These are phyloP conservation scores for Calonectria montana DNA, from an alignment of 2,329 filamentous ascomycete species.

Conservation along the genomic window DNA sequence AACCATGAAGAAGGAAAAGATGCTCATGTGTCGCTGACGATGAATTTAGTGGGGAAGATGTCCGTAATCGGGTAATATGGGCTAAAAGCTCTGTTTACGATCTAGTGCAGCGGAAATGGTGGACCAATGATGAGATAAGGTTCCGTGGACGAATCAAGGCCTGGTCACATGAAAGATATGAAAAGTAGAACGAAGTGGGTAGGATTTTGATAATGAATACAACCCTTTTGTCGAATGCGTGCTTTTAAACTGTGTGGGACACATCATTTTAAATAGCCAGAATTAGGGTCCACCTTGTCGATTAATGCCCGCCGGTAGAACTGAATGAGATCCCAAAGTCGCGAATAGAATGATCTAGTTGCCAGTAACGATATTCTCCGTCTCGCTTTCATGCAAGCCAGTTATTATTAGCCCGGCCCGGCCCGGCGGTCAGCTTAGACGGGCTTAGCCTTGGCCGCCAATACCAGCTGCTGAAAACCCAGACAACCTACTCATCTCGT, in stretches of 20 bases:
- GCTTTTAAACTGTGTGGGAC: neutral
- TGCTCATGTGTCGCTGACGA: neutral
- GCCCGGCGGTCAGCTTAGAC: neutral
- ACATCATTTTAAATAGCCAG: neutral
- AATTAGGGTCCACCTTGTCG: neutral
- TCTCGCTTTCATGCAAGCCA: neutral
- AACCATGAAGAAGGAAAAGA: neutral
- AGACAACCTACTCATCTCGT: neutral
- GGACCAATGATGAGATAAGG: neutral
- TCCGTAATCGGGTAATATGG: conserved; percentile 4
- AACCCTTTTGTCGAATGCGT: neutral
- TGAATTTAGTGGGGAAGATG: neutral
- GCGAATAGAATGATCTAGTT: neutral
- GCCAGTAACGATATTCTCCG: no score
- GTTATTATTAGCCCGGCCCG: neutral
- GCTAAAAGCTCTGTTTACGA: conserved; percentile 10
- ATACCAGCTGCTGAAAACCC: neutral
- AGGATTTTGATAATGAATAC: neutral
- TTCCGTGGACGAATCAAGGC: neutral
- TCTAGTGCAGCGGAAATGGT: neutral
- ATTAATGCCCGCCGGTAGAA: neutral
- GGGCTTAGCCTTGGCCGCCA: neutral
- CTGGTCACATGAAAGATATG: neutral
- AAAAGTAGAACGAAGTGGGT: neutral
- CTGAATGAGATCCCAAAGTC: neutral